phyloP scores from a whole-genome alignment of 495 filamentous ascomycete genomes.

The Haplographium delicatum region DNA sequence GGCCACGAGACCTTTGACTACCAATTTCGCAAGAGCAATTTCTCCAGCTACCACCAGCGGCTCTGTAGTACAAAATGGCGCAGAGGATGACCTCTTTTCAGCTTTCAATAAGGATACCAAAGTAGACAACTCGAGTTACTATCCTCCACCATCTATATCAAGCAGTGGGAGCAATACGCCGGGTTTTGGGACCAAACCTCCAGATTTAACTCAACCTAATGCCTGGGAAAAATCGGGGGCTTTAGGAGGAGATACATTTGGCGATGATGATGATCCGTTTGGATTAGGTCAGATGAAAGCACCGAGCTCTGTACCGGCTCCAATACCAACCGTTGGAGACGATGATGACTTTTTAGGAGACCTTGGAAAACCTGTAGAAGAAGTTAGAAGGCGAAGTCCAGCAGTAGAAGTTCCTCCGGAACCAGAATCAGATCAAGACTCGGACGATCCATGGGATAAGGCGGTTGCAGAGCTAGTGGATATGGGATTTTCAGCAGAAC shows the following conservation, averaged over 20 bases:
- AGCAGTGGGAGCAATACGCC: slow-evolving; percentile 45
- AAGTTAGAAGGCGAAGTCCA: slow-evolving; percentile 45
- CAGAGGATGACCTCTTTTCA: slow-evolving; percentile 56
- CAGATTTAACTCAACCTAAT: slow-evolving; percentile 34
- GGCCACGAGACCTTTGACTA: slow-evolving; percentile 15
- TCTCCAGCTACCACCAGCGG: slow-evolving; percentile 22
- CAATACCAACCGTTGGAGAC: slow-evolving; percentile 27
- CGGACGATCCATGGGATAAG: slow-evolving; percentile 63
- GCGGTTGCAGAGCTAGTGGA: slow-evolving; percentile 89
- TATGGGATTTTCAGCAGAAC: slow-evolving; percentile 87
- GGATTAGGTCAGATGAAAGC: slow-evolving; percentile 65
- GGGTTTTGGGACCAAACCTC: slow-evolving; percentile 9
- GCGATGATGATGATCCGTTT: slow-evolving; percentile 75
- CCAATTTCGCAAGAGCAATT: slow-evolving; percentile 21
- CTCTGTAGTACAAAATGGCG: slow-evolving; percentile 18
- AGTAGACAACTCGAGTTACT: slow-evolving; percentile 56
- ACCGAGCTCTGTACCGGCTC: slow-evolving; percentile 30
- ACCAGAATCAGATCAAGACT: slow-evolving; percentile 40
- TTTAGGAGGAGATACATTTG: slow-evolving; percentile 24
- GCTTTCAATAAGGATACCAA: slow-evolving; percentile 54
- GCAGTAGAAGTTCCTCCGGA: slow-evolving; percentile 33
- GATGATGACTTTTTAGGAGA: slow-evolving; percentile 90
- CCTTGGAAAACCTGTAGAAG: slow-evolving; percentile 79
- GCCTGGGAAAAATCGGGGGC: slow-evolving; percentile 30
- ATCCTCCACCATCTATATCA: slow-evolving; percentile 45